A percentile compares a stretch with the other conserved stretches of the same genome.
Evolutionary conservation across 2,329 filamentous ascomycete genomes (phyloP).

Genomic region (Fusarium sp.): DNA sequence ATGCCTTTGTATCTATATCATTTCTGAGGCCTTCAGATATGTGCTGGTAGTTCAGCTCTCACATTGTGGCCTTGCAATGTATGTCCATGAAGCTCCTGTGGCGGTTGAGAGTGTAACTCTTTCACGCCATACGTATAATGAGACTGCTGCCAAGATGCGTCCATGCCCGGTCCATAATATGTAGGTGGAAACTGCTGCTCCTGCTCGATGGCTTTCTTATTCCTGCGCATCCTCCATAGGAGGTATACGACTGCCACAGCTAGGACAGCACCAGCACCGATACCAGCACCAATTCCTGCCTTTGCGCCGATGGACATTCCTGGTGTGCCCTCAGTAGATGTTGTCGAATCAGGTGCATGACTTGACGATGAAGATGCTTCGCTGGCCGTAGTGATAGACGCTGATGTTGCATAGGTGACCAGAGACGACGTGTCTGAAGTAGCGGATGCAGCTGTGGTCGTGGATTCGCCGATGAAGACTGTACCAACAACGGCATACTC

Average conservation of each 20-base stretch:
- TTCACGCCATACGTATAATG: constrained; percentile 9
- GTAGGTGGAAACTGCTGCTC: constrained; percentile 1
- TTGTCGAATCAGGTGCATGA: neutral
- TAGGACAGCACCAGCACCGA: constrained; percentile 5
- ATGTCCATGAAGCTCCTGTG: constrained; percentile 26
- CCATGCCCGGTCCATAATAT: neutral
- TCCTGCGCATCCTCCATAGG: constrained; percentile 31
- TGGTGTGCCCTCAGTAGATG: neutral
- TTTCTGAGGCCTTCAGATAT: constrained; percentile 8
- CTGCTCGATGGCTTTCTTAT: neutral
- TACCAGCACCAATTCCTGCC: constrained; percentile 28
- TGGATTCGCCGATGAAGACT: constrained; percentile 10
- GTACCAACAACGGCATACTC: constrained; percentile 35
- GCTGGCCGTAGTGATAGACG: neutral
- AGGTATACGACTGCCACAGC: constrained; percentile 12
- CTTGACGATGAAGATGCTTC: neutral
- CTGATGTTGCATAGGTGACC: neutral
- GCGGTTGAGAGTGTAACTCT: neutral
- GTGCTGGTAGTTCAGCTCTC: constrained; percentile 25
- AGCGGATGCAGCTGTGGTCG: neutral
- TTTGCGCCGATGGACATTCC: constrained; percentile 18
- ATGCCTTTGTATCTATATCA: neutral
- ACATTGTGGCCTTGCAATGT: constrained; percentile 11
- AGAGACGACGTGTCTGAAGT: neutral
- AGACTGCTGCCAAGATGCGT: constrained; percentile 16